Evolutionary conservation across 2,329 filamentous ascomycete genomes (phyloP).

Genomic region (Botrytis fragariae): DNA sequence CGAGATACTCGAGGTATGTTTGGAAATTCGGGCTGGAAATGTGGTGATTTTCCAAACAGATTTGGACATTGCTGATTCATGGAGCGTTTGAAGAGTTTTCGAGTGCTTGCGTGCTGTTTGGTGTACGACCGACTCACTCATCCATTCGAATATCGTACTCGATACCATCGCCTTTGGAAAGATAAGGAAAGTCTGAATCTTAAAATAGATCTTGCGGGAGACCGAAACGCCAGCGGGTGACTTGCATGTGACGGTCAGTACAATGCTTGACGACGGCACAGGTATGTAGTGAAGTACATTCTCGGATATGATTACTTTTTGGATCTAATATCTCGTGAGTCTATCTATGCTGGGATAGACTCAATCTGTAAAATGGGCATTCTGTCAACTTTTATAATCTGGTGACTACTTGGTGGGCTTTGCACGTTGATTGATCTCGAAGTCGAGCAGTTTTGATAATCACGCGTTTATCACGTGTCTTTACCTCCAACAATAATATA

Average conservation of each 20-base stretch:
- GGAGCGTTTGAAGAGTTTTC: background rate
- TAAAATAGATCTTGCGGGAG: background rate
- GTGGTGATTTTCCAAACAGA: background rate
- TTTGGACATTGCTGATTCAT: background rate
- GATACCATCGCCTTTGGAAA: too few relatives aligned
- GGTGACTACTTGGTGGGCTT: background rate
- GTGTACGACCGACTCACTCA: background rate
- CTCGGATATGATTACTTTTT: background rate
- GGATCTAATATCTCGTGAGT: background rate
- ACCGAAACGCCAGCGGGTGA: background rate
- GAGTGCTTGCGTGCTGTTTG: background rate
- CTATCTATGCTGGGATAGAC: too few relatives aligned
- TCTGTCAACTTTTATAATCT: background rate
- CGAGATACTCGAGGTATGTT: background rate
- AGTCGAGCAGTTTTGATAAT: background rate
- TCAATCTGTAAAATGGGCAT: too few relatives aligned
- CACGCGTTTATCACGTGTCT: constrained; percentile 6
- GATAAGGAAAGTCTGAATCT: background rate
- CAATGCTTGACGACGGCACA: background rate
- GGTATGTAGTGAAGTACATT: background rate
- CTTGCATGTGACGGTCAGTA: background rate
- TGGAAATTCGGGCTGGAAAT: background rate
- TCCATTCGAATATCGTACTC: background rate
- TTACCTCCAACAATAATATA: background rate
- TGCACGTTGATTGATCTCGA: background rate